A percentile compares a stretch with the other conserved stretches of the same genome.
These are phyloP conservation scores for Neurospora sp. DNA, from an alignment of 495 filamentous ascomycete genomes.

Conservation along the genomic window DNA sequence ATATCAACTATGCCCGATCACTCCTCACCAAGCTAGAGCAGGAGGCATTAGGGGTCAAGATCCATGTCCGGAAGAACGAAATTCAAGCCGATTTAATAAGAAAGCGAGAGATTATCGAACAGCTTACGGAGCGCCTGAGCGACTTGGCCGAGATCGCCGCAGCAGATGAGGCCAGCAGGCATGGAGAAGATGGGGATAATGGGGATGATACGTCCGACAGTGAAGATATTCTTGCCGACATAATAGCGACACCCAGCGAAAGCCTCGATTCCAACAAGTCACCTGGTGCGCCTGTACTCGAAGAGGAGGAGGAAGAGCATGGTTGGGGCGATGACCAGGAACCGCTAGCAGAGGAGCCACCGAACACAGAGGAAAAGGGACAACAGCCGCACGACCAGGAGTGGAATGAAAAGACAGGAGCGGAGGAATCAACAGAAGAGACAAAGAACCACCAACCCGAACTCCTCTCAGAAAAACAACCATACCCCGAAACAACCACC, in stretches of 20 bases:
- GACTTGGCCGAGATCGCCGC: conserved; percentile 50
- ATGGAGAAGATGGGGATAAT: conserved; percentile 13
- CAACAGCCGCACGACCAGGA: background rate
- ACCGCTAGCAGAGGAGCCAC: background rate
- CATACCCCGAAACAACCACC: conserved; percentile 10
- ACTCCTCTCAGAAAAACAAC: conserved; percentile 4
- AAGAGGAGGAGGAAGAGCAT: conserved; percentile 8
- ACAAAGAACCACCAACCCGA: background rate
- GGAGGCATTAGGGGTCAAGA: conserved; percentile 53
- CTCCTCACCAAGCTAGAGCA: conserved; percentile 72
- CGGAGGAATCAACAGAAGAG: background rate
- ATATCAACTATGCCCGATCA: conserved; percentile 68
- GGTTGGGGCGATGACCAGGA: conserved; percentile 2
- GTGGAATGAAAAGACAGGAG: background rate
- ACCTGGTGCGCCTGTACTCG: conserved; percentile 11
- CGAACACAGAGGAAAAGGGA: background rate
- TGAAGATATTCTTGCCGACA: conserved; percentile 40
- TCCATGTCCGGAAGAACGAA: conserved; percentile 53
- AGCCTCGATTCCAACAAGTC: conserved; percentile 31
- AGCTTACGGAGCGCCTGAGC: conserved; percentile 50
- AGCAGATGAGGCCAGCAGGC: conserved; percentile 8
- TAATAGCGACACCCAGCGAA: conserved; percentile 38
- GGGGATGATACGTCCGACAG: conserved; percentile 37
- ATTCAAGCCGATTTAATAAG: conserved; percentile 55
- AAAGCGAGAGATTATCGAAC: conserved; percentile 50